Evolutionary conservation across 768 basidiomycete species (phyloP), one percentile per base, ranked within the genome.

Genomic region (Xanthoconium purpureum): DNA sequence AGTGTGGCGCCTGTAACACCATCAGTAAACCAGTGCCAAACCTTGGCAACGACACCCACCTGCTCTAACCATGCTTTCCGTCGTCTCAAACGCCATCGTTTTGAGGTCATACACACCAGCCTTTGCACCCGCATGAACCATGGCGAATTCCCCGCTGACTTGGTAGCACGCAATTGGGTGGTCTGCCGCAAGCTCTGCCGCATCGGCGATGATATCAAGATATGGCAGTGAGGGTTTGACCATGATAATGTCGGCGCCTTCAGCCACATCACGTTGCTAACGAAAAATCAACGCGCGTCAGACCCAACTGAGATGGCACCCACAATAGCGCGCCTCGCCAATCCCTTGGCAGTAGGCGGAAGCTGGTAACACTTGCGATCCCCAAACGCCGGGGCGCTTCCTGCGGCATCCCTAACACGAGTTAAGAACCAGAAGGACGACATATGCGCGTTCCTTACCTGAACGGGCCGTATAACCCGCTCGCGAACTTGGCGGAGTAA

Each of bases 231-330:
- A 82, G 18, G 97, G 97, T 70, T 99, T 99, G 69, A 99, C 94
- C 95, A 99, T 98, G 70, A 99, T 85, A 66, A 99, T 91, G 69
- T 99, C 97, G 17, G 97, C 97, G 18, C 97, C 97, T 76, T 98
- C 97, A 10, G 67, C 74, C 0, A 82, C 79, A 71, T 99, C 97
- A 37, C 97, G 89, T 79, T 84, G 78, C 95, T 98, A 66, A 38
- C 53, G 32, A 45, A 29, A 20, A 29, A 56, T 54, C 45, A 52
- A 57, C 32, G 29, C 3, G 13, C 3, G 36, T 6, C 3, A 35
- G 32, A 28, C 12, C 13, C 29, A 36, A 12, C 40, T 18, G 52
- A 30, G 50, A 14, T 29, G n/a, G 14, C 9, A 78, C 91, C 62
- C 66, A 97, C 93, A 51, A 99, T 90, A 1, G 97, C 97, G 59